Percentiles rank a stretch among this genome's conserved stretches.
These are phyloP conservation scores for Endocladia muricata DNA, from an alignment of 31 red algal genomes.

Conservation along the genomic window DNA sequence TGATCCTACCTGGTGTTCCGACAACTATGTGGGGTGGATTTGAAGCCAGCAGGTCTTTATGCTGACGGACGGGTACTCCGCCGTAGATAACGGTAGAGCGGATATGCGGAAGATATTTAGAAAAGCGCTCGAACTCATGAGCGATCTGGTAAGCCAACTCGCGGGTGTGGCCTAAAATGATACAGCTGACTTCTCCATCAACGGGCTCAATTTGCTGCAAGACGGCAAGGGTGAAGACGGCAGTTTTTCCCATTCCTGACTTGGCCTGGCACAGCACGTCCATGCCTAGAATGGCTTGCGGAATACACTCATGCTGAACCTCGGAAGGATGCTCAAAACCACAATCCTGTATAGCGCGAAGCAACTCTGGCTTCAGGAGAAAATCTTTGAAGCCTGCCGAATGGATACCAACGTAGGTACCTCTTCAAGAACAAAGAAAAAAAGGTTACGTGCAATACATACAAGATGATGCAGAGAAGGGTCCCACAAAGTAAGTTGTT, in stretches of 20 bases:
- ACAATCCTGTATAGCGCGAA: slow-evolving; percentile 98
- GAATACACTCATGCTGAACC: slow-evolving; percentile 40
- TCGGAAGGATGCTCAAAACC: slow-evolving; percentile 84
- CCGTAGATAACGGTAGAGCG: slow-evolving; percentile 16
- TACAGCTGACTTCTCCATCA: slow-evolving; percentile 73
- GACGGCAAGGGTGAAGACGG: slow-evolving; percentile 37
- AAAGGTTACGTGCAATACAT: no score
- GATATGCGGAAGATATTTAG: slow-evolving; percentile 9
- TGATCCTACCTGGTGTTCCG: slow-evolving; percentile 46
- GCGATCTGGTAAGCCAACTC: slow-evolving; percentile 45
- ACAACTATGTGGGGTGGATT: slow-evolving; percentile 21
- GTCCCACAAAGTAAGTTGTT: no score
- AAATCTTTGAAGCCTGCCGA: slow-evolving; percentile 98
- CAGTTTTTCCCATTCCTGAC: slow-evolving; percentile 54
- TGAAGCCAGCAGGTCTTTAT: slow-evolving; percentile 7
- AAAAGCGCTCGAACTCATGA: slow-evolving; percentile 6
- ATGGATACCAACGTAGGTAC: slow-evolving; percentile 95
- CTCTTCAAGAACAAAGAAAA: slow-evolving; percentile 43
- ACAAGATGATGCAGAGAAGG: not conserved
- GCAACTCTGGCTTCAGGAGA: slow-evolving; percentile 86
- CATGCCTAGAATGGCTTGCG: slow-evolving; percentile 29
- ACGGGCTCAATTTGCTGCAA: slow-evolving; percentile 51
- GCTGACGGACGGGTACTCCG: slow-evolving; percentile 17
- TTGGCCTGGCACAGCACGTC: slow-evolving; percentile 33
- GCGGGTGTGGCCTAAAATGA: slow-evolving; percentile 55